Base-by-base conservation (phyloP, 1,284 basidiomycete species). In the Moesziomyces sp. region DNA sequence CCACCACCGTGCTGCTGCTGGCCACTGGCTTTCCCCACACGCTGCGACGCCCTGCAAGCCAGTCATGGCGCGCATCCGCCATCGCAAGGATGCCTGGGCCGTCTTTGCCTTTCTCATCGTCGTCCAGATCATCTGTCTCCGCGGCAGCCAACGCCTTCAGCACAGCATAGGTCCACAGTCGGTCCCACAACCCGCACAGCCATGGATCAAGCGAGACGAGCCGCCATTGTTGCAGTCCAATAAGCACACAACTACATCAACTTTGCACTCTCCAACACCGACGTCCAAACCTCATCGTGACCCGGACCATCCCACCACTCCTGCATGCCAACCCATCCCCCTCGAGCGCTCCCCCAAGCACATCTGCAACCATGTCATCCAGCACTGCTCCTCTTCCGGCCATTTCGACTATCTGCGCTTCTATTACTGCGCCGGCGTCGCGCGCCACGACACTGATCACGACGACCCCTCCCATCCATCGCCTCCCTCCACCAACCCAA, bases 361-460 rank as follows among this genome's bases (percentile, higher is more conserved):
- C 14, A 50, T 78, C 14, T 83, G 81, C 58, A 55, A 52, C 18
- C 76, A 77, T 54, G 71, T 83, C 38, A 51, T 56, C 10, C 16
- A 57, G 14, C 43, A 73, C 57, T 83, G 81, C 63, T 49, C 69
- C 5, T 52, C 64, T 6, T 67, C 76, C 23, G 78, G 78, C 19
- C 73, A 75, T 28, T 58, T 77, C 38, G 65, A 77, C 53, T 81
- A 83, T 48, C 68, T 83, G 18, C 50, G 58, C 30, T 73, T 79
- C 58, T 83, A 81, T 67, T 83, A 81, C 60, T 83, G 81, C 53
- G 56, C 67, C 10, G 72, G 73, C 21, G 57, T 66, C 52, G 44
- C 40, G 9, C 19, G 19, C 9, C n/a, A 44, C n/a, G 50, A 54
- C 34, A 28, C 48, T 28, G 48, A 51, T 19, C 35, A 53, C 45